Evolutionary conservation across 768 basidiomycete species (phyloP).

Genomic region (Lentinus brumalis): DNA sequence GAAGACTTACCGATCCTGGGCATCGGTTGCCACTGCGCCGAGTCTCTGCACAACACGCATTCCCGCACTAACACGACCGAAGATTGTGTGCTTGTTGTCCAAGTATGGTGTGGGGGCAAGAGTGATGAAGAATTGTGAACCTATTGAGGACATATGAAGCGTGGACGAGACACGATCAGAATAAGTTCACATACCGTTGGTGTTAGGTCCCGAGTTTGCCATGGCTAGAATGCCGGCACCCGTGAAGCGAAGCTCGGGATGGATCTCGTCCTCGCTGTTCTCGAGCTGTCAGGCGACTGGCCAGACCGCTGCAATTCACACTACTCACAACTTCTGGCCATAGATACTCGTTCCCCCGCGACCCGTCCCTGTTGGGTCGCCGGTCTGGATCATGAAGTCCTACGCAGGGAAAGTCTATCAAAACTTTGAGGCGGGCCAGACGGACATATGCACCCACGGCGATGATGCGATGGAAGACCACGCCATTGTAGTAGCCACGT

Average conservation of each 20-base stretch:
- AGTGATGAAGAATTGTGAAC: constrained; percentile 94
- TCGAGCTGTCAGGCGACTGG: not conserved
- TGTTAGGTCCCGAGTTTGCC: constrained; percentile 97
- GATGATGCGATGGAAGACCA: constrained; percentile 91
- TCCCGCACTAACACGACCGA: constrained; percentile 87
- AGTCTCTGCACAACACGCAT: constrained; percentile 92
- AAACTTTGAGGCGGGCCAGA: constrained; percentile 5
- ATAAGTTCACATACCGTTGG: constrained; percentile 56
- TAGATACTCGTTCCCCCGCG: constrained; percentile 89
- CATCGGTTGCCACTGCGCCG: constrained; percentile 88
- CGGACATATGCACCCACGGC: constrained; percentile 50
- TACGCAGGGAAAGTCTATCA: constrained; percentile 31
- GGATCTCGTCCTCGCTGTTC: constrained; percentile 83
- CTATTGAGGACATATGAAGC: constrained; percentile 39
- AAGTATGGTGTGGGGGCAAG: constrained; percentile 82
- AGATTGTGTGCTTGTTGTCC: constrained; percentile 86
- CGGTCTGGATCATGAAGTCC: constrained; percentile 98
- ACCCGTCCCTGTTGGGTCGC: constrained; percentile 95
- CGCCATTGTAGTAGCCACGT: constrained; percentile 90
- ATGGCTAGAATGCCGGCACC: constrained; percentile 96
- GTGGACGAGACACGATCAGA: not conserved
- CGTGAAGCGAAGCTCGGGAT: constrained; percentile 89
- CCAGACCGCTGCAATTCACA: not conserved
- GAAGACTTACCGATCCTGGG: constrained; percentile 73
- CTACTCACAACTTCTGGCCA: constrained; percentile 79